Conservation (phyloP, 371 early-diverging fungal species). For the Circinella umbellata region DNA sequence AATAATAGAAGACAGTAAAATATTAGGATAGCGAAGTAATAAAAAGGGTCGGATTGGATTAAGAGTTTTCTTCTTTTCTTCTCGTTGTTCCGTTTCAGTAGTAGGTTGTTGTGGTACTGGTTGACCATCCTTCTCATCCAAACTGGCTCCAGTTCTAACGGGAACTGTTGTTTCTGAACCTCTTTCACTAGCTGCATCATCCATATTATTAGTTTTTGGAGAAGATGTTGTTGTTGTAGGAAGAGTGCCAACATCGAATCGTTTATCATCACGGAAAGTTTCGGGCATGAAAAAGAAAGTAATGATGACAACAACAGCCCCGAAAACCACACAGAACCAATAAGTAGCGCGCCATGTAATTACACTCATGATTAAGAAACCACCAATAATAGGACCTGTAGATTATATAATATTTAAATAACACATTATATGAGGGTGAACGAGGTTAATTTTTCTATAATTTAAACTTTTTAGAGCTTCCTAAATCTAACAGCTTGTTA, state of each 20-base stretch:
- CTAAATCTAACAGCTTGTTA: no score
- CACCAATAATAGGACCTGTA: slow-evolving; percentile 39
- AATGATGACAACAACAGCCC: slow-evolving; percentile 40
- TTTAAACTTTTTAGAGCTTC: no score
- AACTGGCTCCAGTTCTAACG: background rate
- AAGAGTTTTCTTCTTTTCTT: slow-evolving; percentile 16
- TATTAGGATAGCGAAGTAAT: slow-evolving; percentile 52
- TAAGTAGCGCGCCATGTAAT: slow-evolving; percentile 62
- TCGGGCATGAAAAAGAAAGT: slow-evolving; percentile 62
- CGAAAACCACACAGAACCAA: slow-evolving; percentile 59
- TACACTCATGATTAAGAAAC: slow-evolving; percentile 32
- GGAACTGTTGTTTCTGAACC: background rate
- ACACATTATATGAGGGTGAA: no score
- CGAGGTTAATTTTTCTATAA: no score
- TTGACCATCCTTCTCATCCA: background rate
- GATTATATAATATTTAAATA: no score
- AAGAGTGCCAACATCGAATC: slow-evolving; percentile 12
- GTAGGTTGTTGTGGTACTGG: background rate
- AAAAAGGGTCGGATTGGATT: slow-evolving; percentile 37
- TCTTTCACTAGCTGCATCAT: background rate
- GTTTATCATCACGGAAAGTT: slow-evolving; percentile 51
- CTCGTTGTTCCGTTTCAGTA: no score
- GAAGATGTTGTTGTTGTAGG: background rate
- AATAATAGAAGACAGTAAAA: slow-evolving; percentile 47
- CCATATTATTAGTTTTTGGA: background rate